Percentiles rank a stretch among this genome's conserved stretches.
These are phyloP conservation scores for Acacia crassicarpa DNA, from an alignment of 306 rosid genomes.

Conservation along the genomic window DNA sequence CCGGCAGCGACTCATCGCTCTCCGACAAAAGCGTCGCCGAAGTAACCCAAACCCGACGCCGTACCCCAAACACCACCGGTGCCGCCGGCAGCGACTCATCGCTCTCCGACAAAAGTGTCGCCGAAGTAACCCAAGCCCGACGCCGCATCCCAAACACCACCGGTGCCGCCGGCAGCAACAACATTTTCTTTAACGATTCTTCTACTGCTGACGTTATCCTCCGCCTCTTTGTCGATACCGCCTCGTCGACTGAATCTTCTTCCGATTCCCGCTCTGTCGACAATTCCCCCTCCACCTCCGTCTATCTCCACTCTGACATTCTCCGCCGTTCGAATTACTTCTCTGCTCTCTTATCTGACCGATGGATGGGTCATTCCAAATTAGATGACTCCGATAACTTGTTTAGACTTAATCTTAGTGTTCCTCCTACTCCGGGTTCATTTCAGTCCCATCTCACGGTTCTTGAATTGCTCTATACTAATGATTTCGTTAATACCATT, in stretches of 20 bases:
- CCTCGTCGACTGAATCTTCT: constrained; percentile 41
- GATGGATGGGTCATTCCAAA: constrained; percentile 51
- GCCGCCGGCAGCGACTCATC: not conserved
- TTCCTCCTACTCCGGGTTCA: constrained; percentile 48
- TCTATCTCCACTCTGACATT: constrained; percentile 69
- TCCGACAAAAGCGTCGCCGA: constrained; percentile 35
- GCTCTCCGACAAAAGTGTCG: constrained; percentile 30
- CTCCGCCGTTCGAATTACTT: constrained; percentile 82
- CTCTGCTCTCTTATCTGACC: constrained; percentile 78
- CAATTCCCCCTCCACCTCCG: constrained; percentile 37
- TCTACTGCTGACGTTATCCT: constrained; percentile 73
- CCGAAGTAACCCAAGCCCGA: constrained; percentile 25
- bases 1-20: not conserved
- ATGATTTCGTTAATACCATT: constrained; percentile 50
- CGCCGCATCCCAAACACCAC: not conserved
- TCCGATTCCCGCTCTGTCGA: constrained; percentile 32
- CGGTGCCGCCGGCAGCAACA: not conserved
- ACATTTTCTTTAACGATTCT: constrained; percentile 50
- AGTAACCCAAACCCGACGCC: constrained; percentile 14
- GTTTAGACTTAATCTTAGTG: constrained; percentile 50
- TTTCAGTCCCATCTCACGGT: constrained; percentile 55
- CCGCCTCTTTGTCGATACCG: constrained; percentile 55
- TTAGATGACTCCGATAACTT: constrained; percentile 17
- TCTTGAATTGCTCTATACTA: constrained; percentile 66
- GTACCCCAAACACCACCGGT: not conserved